Conservation (phyloP, 768 basidiomycete genomes). For the Saitozyma podzolica region DNA sequence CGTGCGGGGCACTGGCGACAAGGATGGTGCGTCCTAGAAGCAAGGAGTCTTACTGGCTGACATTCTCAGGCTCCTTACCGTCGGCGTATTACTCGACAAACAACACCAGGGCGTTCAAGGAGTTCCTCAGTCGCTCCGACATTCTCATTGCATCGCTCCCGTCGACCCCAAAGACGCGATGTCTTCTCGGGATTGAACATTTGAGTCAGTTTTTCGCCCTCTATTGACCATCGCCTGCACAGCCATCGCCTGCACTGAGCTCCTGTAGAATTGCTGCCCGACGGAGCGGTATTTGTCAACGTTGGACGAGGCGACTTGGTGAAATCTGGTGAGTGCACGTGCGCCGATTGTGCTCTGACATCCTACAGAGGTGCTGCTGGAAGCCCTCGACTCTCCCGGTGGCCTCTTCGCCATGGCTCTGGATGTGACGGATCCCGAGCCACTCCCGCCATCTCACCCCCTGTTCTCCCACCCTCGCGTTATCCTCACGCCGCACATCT, state of each 20-base stretch:
- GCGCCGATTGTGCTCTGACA: conserved; percentile 49
- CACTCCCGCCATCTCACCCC: conserved; percentile 48
- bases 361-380: conserved; percentile 28
- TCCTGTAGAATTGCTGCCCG: conserved; percentile 31
- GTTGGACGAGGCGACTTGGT: conserved; percentile 54
- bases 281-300: conserved; percentile 51
- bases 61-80: conserved; percentile 41
- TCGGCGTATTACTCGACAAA: conserved; percentile 43
- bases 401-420: conserved; percentile 38
- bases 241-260: too few species aligned
- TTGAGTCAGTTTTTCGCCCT: conserved; percentile 37
- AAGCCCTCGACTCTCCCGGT: conserved; percentile 20
- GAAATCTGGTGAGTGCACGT: too few species aligned
- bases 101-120: conserved; percentile 40
- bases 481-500: conserved; percentile 53
- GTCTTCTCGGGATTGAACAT: conserved; percentile 36
- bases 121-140: conserved; percentile 44
- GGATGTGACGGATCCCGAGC: conserved; percentile 55
- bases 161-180: conserved; percentile 37
- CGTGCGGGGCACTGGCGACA: conserved; percentile 50
- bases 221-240: too few species aligned
- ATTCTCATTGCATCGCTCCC: conserved; percentile 51
- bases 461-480: conserved; percentile 50
- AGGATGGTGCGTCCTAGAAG: conserved; percentile 34
- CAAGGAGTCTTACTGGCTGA: not conserved